Base-by-base conservation (phyloP, 805 yeast species). In the Pichia membranifaciens region DNA sequence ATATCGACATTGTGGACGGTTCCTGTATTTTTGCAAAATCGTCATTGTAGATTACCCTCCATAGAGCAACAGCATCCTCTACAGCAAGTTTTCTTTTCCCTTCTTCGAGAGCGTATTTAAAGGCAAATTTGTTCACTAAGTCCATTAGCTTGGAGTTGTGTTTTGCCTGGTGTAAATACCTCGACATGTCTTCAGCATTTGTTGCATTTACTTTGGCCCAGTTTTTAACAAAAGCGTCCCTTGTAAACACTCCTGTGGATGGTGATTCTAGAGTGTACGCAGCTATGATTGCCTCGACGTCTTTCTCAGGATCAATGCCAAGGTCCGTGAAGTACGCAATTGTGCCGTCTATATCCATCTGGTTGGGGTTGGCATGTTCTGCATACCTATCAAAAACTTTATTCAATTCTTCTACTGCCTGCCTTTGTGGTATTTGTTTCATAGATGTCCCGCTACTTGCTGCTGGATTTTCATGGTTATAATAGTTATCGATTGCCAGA, bases 281-380 rank as follows among this genome's bases (percentile, higher is more conserved):
- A 10, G 91, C 61, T 0, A 85, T 79, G 38, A 91, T 69, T 3
- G 87, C 82, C 5, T 71, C 75, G 8, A 79, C 71, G 58, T 90
- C 89, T 8, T 29, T 33, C 54, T 91, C 98, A 0, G 89, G 83
- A 13, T 79, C 79, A 34, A 83, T 71, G 0, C 76, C 81, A 41
- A 91, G 65, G 55, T 83, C 96, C 15, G 71, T 72, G 20, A 91
- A 67, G 56, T 82, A 87, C 35, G 59, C 54, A 9, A 90, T 62
- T 0, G 96, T 84, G 0, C 96, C 96, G 49, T 87, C 93, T 9
- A 86, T 71, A 22, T 81, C 91, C 34, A 89, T 86, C n/a, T 29
- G n/a, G 33, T 48, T 16, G 3, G 20, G n/a, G 29, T 43, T 20
- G 1, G 34, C 16, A 1, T 16, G 15, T 6, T 48, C 50, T 8